Base-by-base conservation (phyloP, 2,329 filamentous ascomycete genomes). In the Metarhizium humberi region DNA sequence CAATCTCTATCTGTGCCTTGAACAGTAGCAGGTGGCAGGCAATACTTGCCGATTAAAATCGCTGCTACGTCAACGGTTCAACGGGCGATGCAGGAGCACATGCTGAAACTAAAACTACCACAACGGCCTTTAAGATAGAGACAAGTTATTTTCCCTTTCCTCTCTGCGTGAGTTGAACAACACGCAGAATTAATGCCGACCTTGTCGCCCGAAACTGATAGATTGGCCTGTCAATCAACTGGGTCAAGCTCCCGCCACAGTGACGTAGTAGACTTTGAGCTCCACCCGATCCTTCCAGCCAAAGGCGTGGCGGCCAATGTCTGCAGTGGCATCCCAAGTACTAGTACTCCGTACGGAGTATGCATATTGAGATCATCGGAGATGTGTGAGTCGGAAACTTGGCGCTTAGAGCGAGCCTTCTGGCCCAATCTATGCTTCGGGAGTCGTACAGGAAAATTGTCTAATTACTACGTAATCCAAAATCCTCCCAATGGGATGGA, bases 161-260 rank as follows among this genome's bases (percentile, higher is more conserved):
- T 25, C 25, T 25, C 4, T 25, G 25, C 25, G 25, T 25, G 25
- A 25, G 25, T 25, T 25, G 25, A 25, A 25, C 25, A 25, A 25
- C 25, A 25, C 25, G 25, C 25, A 25, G 25, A 25, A 25, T 25
- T 25, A 4, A 25, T 25, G 25, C 25, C 25, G 25, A 25, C 25
- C 25, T 25, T 25, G 3, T 25, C 25, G 25, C 25, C 3, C 25
- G 25, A 25, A 25, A 25, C 38, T 40, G 38, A 4, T 13, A 40
- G n/a, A 16, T 40, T 45, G 42, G 13, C 6, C 16, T 14, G 11
- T 54, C 47, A 54, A 18, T 40, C 30, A 43, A 18, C n/a, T 20
- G 45, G 46, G 8, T 45, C 25, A n/a, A 60, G 59, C 59, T 62
- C 49, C 58, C 48, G 58, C 59, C 56, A 59, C 57, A 47, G 58